Percentiles rank a stretch among this genome's conserved stretches.
Evolutionary conservation across 495 filamentous ascomycete species (phyloP).

Genomic region (Bacidia gigantensis): DNA sequence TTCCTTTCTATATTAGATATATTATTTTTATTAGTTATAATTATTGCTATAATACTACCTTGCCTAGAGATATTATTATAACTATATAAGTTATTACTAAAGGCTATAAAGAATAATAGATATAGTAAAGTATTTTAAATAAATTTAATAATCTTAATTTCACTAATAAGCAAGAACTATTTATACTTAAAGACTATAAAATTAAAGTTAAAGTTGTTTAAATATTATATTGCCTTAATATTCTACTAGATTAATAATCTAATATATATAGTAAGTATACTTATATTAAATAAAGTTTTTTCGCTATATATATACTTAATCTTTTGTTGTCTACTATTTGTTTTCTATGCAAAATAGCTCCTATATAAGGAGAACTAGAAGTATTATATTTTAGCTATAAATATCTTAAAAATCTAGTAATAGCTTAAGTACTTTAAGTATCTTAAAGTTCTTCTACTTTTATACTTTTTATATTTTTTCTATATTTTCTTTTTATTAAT

Average conservation of each 20-base stretch:
- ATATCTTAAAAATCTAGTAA: not conserved
- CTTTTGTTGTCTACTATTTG: not conserved
- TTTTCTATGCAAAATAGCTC: not conserved
- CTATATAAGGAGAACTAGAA: not conserved
- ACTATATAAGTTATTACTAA: not conserved
- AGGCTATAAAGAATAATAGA: not conserved
- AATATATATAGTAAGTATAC: not conserved
- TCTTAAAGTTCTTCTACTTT: conserved; percentile 1
- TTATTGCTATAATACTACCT: not conserved
- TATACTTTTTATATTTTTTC: not conserved
- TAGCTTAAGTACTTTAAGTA: not conserved
- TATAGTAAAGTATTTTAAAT: not conserved
- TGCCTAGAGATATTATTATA: not conserved
- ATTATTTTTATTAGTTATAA: not conserved
- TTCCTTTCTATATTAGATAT: not conserved
- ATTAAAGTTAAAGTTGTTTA: not conserved
- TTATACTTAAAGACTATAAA: not conserved
- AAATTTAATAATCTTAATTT: not conserved
- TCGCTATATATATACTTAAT: not conserved
- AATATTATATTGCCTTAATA: not conserved
- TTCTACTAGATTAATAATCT: not conserved
- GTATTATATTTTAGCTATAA: conserved; percentile 1
- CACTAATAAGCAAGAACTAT: not conserved
- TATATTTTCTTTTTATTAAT: conserved; percentile 6
- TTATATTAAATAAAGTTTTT: not conserved